Percentiles rank a stretch among this genome's conserved stretches.
These are phyloP conservation scores for Lentinula guzmanii DNA, from an alignment of 768 basidiomycete genomes.

Conservation along the genomic window DNA sequence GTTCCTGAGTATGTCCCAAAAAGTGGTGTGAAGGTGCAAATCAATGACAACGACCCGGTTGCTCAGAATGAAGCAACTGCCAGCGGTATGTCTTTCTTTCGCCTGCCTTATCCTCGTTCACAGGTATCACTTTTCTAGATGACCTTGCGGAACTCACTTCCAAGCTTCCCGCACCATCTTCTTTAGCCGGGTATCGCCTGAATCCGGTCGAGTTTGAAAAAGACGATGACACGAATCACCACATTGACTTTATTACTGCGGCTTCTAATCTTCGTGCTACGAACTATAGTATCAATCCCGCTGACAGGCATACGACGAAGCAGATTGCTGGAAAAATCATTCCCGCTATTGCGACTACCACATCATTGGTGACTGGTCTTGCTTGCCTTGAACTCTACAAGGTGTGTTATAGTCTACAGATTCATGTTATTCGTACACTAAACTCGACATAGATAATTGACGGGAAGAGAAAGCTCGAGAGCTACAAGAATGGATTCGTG, in stretches of 20 bases:
- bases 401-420: conserved; percentile 32
- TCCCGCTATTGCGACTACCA: conserved; percentile 98
- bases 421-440: background rate
- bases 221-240: conserved; percentile 96
- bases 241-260: conserved; percentile 98
- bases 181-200: conserved; percentile 92
- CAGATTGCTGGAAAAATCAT: conserved; percentile 99
- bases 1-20: conserved; percentile 93
- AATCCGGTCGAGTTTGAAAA: conserved; percentile 98
- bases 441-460: conserved; percentile 71
- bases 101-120: background rate
- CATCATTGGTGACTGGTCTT: conserved; percentile 90
- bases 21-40: conserved; percentile 88
- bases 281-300: conserved; percentile 86
- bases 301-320: conserved; percentile 91
- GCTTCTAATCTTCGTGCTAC: conserved; percentile 93
- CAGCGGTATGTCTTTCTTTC: background rate
- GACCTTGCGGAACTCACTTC: conserved; percentile 53
- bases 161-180: conserved; percentile 82
- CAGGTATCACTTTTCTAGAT: conserved; percentile 31
- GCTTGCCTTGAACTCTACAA: conserved; percentile 98
- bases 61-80: conserved; percentile 39
- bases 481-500: conserved; percentile 98
- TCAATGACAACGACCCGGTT: conserved; percentile 88
- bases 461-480: conserved; percentile 87